Percentiles rank a stretch among this genome's conserved stretches.
These are phyloP conservation scores for Seiridium cupressi DNA, from an alignment of 2,329 filamentous ascomycete species.

Conservation along the genomic window DNA sequence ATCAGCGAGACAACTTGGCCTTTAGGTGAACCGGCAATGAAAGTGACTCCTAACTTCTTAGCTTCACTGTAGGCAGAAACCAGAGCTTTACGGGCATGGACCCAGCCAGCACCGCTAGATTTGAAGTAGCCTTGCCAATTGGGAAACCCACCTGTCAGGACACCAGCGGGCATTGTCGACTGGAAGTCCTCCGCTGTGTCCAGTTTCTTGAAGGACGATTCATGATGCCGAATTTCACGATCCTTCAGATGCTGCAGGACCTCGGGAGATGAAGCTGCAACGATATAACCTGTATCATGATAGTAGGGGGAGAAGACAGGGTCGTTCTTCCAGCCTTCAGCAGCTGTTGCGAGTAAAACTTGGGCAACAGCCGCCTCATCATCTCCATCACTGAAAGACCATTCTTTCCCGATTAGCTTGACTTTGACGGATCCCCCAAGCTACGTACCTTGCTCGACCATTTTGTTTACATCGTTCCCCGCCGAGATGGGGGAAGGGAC, in stretches of 20 bases:
- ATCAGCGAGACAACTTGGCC: slow-evolving; percentile 26
- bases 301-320: slow-evolving; percentile 40
- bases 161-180: slow-evolving; percentile 48
- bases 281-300: slow-evolving; percentile 43
- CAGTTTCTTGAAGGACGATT: slow-evolving; percentile 21
- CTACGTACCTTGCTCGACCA: slow-evolving; percentile 19
- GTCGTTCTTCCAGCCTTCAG: slow-evolving; percentile 40
- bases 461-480: slow-evolving; percentile 21
- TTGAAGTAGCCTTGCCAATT: slow-evolving; percentile 50
- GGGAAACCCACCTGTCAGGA: slow-evolving; percentile 46
- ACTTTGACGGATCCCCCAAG: slow-evolving; percentile 14
- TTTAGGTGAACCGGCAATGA: slow-evolving; percentile 36
- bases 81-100: slow-evolving; percentile 48
- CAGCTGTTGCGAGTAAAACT: slow-evolving; percentile 31
- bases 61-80: slow-evolving; percentile 43
- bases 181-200: slow-evolving; percentile 44
- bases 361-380: slow-evolving; percentile 27
- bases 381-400: slow-evolving; percentile 2
- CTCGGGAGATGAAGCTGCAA: slow-evolving; percentile 16
- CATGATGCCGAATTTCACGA: slow-evolving; percentile 16
- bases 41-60: slow-evolving; percentile 40
- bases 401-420: slow-evolving; percentile 16
- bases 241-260: slow-evolving; percentile 16
- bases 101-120: slow-evolving; percentile 46
- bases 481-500: slow-evolving; percentile 22